Conservation (phyloP, 2,329 filamentous ascomycete species). For the Aspergillus unguis region DNA sequence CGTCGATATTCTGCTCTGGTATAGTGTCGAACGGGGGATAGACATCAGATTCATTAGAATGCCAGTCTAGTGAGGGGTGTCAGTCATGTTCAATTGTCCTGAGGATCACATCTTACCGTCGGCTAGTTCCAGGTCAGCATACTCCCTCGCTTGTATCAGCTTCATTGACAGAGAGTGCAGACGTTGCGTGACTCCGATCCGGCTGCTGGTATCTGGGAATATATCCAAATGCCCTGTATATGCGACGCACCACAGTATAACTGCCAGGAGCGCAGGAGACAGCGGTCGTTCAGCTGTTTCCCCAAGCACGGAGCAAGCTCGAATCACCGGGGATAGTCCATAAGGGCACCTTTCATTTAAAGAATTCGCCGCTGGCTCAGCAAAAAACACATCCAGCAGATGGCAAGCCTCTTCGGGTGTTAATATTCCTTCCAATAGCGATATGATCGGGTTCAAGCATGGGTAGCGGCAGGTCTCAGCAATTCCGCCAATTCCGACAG, state of each 20-base stretch:
- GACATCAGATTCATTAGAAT: neutral
- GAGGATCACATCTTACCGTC: neutral
- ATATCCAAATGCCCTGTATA: constrained; percentile 48
- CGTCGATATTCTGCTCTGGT: constrained; percentile 27
- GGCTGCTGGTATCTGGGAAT: constrained; percentile 42
- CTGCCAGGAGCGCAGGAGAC: constrained; percentile 46
- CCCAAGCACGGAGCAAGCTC: constrained; percentile 45
- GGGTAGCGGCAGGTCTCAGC: constrained; percentile 25
- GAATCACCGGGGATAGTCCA: constrained; percentile 47
- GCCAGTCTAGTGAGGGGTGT: neutral
- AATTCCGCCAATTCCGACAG: neutral
- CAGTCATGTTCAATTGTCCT: neutral
- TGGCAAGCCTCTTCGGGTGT: constrained; percentile 44
- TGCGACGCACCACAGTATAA: constrained; percentile 50
- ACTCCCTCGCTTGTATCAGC: constrained; percentile 26
- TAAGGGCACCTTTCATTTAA: constrained; percentile 48
- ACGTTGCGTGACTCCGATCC: constrained; percentile 34
- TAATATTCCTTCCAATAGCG: constrained; percentile 40
- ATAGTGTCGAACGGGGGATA: neutral
- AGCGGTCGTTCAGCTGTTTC: constrained; percentile 40
- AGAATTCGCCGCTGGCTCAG: constrained; percentile 37
- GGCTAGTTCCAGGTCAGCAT: constrained; percentile 18
- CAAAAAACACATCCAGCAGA: constrained; percentile 48
- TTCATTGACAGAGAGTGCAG: constrained; percentile 35
- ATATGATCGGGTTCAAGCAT: constrained; percentile 44